Percentiles rank a stretch among this genome's conserved stretches.
Evolutionary conservation across 192 early-diverging fungal species (phyloP).

Genomic region (Umbelopsis ramanniana): DNA sequence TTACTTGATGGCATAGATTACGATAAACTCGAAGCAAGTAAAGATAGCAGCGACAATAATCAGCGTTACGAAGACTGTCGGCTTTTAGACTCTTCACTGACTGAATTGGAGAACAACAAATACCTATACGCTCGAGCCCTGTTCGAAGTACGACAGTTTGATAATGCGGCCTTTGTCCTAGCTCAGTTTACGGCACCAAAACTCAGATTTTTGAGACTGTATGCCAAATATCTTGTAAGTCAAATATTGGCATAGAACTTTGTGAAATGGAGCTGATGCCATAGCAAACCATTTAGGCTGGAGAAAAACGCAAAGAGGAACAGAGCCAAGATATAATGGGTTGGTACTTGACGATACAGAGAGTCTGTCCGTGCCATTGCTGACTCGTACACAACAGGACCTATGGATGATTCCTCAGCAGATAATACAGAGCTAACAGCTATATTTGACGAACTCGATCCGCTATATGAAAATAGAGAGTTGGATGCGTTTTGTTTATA

Average conservation of each 20-base stretch:
- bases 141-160: conserved; percentile 76
- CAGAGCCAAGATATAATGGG: conserved; percentile 60
- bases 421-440: conserved; percentile 52
- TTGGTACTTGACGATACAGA: conserved; percentile 16
- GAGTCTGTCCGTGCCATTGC: not conserved
- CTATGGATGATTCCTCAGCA: conserved; percentile 45
- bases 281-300: conserved; percentile 32
- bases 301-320: conserved; percentile 64
- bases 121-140: conserved; percentile 70
- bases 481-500: conserved; percentile 75
- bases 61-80: conserved; percentile 13
- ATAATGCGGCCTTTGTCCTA: conserved; percentile 60
- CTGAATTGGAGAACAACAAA: conserved; percentile 51
- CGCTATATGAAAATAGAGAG: conserved; percentile 41
- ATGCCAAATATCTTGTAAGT: conserved; percentile 74
- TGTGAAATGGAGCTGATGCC: not conserved
- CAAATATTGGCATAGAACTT: not conserved
- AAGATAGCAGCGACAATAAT: not conserved
- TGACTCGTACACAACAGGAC: conserved; percentile 31
- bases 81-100: conserved; percentile 17
- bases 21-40: conserved; percentile 5
- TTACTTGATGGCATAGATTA: conserved; percentile 46
- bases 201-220: conserved; percentile 77
- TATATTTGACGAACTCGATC: conserved; percentile 51
- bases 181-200: conserved; percentile 52